Evolutionary conservation across 768 basidiomycete genomes (phyloP).

Genomic region (Pluteus cervinus): DNA sequence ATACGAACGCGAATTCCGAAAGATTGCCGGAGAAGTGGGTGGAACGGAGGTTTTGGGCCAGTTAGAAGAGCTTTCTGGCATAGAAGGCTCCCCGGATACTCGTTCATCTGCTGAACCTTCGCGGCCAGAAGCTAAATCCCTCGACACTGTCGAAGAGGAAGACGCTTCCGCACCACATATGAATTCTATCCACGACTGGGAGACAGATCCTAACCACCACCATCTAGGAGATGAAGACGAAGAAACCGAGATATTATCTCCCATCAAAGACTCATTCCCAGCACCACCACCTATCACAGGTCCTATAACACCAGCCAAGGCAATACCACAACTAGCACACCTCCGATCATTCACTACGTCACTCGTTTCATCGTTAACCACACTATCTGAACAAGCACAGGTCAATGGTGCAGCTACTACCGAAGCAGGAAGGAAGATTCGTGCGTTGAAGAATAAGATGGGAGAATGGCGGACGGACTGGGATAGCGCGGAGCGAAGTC

Average conservation of each 20-base stretch:
- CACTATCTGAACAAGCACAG: slow-evolving; percentile 83
- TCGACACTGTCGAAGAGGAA: slow-evolving; percentile 25
- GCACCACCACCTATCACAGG: slow-evolving; percentile 41
- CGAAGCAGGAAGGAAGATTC: slow-evolving; percentile 81
- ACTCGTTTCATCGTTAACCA: slow-evolving; percentile 66
- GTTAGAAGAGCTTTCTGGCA: slow-evolving; percentile 54
- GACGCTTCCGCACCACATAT: slow-evolving; percentile 20
- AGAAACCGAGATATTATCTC: slow-evolving; percentile 35
- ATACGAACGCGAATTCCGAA: slow-evolving; percentile 74
- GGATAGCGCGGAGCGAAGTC: slow-evolving; percentile 81
- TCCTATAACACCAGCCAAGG: slow-evolving; percentile 49
- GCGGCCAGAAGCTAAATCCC: slow-evolving; percentile 18
- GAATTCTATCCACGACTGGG: slow-evolving; percentile 51
- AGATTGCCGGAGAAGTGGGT: slow-evolving; percentile 71
- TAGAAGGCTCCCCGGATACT: slow-evolving; percentile 39
- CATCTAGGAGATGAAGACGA: slow-evolving; percentile 45
- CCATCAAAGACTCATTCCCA: slow-evolving; percentile 54
- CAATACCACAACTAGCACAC: slow-evolving; percentile 62
- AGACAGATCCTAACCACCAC: slow-evolving; percentile 46
- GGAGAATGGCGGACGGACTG: slow-evolving; percentile 77
- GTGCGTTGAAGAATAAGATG: slow-evolving; percentile 78
- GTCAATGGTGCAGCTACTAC: slow-evolving; percentile 82
- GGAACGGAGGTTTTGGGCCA: slow-evolving; percentile 67
- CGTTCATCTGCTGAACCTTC: slow-evolving; percentile 16
- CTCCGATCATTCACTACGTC: slow-evolving; percentile 71